Evolutionary conservation across 2,329 filamentous ascomycete species (phyloP), one percentile per base, ranked within the genome.

Genomic region (Aphanocladium album): DNA sequence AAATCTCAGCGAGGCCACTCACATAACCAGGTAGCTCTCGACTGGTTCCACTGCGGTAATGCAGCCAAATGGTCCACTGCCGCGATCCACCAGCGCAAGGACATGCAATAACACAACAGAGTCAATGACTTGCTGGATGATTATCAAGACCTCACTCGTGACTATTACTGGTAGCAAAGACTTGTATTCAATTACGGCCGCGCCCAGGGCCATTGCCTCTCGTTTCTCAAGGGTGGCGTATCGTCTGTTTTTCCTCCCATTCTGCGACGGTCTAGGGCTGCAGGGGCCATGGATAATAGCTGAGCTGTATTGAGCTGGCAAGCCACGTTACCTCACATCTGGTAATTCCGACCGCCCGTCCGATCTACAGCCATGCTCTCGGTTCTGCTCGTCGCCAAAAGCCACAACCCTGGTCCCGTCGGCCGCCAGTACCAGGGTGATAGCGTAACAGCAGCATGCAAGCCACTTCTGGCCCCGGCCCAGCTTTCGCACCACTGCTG

Each of bases 11-110:
- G 39, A 17, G 51, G 37, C n/a, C 52, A 47, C 27, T 37, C 37
- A 57, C 45, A 49, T 16, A 49, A 57, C 12, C 35, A 6, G 16
- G 35, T 16, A 41, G 45, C 21, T 43, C 43, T 45, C 45, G 33
- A 57, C 55, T 50, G 33, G 17, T 25, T n/a, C 56, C 47, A 59
- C 37, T 51, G 19, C 37, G 19, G 39, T 27, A 53, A 53, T 39
- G 33, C n/a, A 53, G 49, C 33, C 30, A 53, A 25, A 12, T 16
- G 50, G 50, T 39, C 50, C 50, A 53, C 49, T 11, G 49, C 25
- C 17, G 19, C 50, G 21, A 33, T 50, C 54, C 54, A 49, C 54
- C 43, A 43, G 21, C 25, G 55, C 45, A 57, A 21, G 43, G 45
- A 50, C 17, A 41, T 9, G 8, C 25, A 27, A 37, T n/a, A 39